phyloP scores from a whole-genome alignment of 1,284 basidiomycete species.

The Malassezia restricta region DNA sequence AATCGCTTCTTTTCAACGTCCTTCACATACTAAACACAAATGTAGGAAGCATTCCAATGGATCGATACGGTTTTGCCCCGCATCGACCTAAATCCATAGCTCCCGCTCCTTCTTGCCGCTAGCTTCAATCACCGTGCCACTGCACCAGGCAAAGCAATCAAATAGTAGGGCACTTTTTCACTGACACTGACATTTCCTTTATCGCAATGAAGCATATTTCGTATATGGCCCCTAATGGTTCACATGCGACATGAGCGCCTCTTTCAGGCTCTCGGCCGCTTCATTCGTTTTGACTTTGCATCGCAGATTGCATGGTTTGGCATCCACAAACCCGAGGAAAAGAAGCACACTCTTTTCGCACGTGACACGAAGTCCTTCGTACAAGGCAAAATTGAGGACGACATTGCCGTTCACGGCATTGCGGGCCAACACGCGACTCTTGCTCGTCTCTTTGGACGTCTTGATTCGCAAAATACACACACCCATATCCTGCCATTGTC shows the following conservation, averaged over 20 bases:
- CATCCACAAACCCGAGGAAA: slow-evolving; percentile 31
- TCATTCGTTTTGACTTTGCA: slow-evolving; percentile 38
- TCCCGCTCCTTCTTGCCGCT: slow-evolving; percentile 23
- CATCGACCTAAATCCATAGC: slow-evolving; percentile 18
- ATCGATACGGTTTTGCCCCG: neutral
- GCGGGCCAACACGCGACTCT: slow-evolving; percentile 26
- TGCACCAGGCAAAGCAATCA: slow-evolving; percentile 27
- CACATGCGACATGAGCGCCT: slow-evolving; percentile 16
- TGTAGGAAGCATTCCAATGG: slow-evolving; percentile 19
- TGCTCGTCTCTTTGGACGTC: slow-evolving; percentile 18
- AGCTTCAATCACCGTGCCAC: slow-evolving; percentile 38
- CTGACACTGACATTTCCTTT: neutral
- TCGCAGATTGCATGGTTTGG: slow-evolving; percentile 26
- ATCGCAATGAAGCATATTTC: neutral
- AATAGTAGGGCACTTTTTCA: slow-evolving; percentile 27
- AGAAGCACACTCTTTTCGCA: slow-evolving; percentile 24
- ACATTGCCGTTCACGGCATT: slow-evolving; percentile 41
- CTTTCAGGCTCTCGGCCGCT: slow-evolving; percentile 23
- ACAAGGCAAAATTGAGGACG: slow-evolving; percentile 31
- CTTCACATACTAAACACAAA: neutral
- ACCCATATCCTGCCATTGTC: slow-evolving; percentile 37
- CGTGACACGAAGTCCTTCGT: slow-evolving; percentile 21
- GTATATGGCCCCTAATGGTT: neutral
- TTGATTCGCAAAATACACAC: slow-evolving; percentile 34
- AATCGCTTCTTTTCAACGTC: neutral